Base-by-base conservation (phyloP, 495 filamentous ascomycete genomes). In the Penicillium cinerascens region DNA sequence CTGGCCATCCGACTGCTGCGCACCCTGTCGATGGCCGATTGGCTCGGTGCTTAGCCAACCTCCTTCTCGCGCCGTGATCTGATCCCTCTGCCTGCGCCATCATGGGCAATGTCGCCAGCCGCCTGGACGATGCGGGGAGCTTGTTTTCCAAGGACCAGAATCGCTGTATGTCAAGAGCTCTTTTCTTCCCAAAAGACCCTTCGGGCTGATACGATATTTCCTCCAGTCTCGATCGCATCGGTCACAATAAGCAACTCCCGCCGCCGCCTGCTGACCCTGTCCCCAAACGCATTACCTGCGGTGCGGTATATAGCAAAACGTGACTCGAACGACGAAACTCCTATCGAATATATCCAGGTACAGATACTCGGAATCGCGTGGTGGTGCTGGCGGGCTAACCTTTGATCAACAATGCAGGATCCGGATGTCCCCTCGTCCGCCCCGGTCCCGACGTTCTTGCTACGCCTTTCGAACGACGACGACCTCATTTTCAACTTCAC, bases 51-150 rank as follows among this genome's bases (percentile, higher is more conserved):
- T 60, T 61, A 50, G 57, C 60, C 61, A 62, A 61, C 62, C 54
- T 54, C 58, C 48, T 54, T 61, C 52, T 66, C 64, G 55, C 61
- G 63, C 64, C 55, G 66, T 65, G 56, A 68, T 55, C 55, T 64
- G 54, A 65, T 52, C 39, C 46, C 35, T 54, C 36, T 42, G 59
- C 29, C 56, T 42, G 49, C 54, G 58, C 51, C 65, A 72, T 62
- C 59, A 98, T 98, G 93, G 93, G 93, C 55, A 91, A 88, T 78
- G 87, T 97, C 69, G 87, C 82, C 70, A 97, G 92, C 78, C 87
- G 84, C 70, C 84, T 86, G 56, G 92, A 97, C 64, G 92, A 96
- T 72, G 87, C 87, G 64, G 81, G 85, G 56, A 78, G 80, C 61
- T 72, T 97, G 69, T 91, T 87, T 67, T 79, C 97, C 69, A 86